Base-by-base conservation (phyloP, 2,329 filamentous ascomycete genomes). In the Pseudocercospora cruenta region DNA sequence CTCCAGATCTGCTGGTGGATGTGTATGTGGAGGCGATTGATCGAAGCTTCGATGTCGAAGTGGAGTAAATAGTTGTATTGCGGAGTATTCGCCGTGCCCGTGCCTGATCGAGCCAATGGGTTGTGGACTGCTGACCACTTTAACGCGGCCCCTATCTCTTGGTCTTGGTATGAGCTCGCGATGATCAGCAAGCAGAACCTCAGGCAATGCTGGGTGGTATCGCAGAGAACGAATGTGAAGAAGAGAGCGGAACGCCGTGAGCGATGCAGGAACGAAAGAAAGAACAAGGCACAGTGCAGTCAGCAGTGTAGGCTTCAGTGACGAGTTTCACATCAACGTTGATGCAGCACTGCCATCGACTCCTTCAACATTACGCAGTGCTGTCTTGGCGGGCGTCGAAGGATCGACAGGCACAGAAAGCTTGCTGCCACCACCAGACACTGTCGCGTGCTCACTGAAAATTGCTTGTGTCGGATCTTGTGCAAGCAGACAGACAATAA, bases 241-340 rank as follows among this genome's bases (percentile, higher is more conserved):
- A 16, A 43, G 33, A 19, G 33, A 59, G 1, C 16, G 28, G 9
- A 59, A 14, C 33, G 33, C n/a, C 57, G 57, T 16, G 21, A 45
- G 24, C 24, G 24, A 59, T 59, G 57, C 57, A 43, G 57, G 21
- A 45, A 59, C 21, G 57, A 5, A 45, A 36, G 54, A 58, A 14
- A 22, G 19, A 22, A 21, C 12, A 24, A 49, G 19, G 45, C 16
- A 19, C 9, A 22, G 45, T 19, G n/a, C 7, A 4, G 45, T 54
- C 49, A 54, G 49, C 22, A 54, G 51, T 26, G 51, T 55, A 55
- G 51, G 51, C 51, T 55, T 55, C 51, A 59, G 33, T 43, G 31
- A 45, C 31, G 57, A 59, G 51, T 55, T 55, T 55, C 33, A 36
- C 33, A 36, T 36, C 51, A 55, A n/a, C 5, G n/a, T n/a, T n/a